A percentile compares a stretch with the other conserved stretches of the same genome.
Evolutionary conservation across 768 basidiomycete genomes (phyloP).

Genomic region (Mycena alexandri): DNA sequence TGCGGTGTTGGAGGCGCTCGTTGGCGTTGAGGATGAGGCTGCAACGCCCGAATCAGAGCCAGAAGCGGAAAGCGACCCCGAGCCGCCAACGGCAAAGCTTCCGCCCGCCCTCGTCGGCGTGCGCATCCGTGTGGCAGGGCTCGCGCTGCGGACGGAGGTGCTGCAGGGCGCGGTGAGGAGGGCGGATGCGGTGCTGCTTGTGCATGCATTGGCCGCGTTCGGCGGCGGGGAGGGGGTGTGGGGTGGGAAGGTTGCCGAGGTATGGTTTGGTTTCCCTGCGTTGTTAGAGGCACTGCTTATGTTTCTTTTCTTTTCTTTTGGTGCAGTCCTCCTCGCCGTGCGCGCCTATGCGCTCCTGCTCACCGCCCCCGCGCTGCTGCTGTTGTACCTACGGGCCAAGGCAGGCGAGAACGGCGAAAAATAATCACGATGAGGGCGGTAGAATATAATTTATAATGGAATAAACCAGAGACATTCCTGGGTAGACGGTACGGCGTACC

Average conservation of each 20-base stretch:
- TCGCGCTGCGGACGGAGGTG: slow-evolving; percentile 48
- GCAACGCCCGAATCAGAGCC: neutral
- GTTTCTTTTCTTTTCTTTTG: too few relatives aligned
- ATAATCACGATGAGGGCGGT: too few relatives aligned
- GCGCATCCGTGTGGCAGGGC: slow-evolving; percentile 38
- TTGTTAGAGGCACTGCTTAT: too few relatives aligned
- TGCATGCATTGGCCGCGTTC: slow-evolving; percentile 65
- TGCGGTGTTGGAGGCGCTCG: slow-evolving; percentile 60
- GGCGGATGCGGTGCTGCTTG: slow-evolving; percentile 45
- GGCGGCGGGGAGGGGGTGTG: slow-evolving; percentile 48
- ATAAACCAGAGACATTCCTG: too few relatives aligned
- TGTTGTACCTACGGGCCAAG: slow-evolving; percentile 63
- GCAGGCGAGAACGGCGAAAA: too few relatives aligned
- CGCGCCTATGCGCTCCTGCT: slow-evolving; percentile 56
- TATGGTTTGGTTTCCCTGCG: slow-evolving; percentile 47
- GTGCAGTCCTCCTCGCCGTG: too few relatives aligned
- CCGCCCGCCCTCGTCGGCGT: neutral
- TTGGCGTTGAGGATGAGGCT: slow-evolving; percentile 47
- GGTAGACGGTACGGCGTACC: too few relatives aligned
- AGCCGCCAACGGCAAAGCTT: slow-evolving; percentile 1
- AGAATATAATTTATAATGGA: too few relatives aligned
- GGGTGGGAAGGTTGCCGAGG: slow-evolving; percentile 52
- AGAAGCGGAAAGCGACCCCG: too few relatives aligned
- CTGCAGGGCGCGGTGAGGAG: slow-evolving; percentile 48
- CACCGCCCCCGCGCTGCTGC: slow-evolving; percentile 57